phyloP scores from a whole-genome alignment of 2,329 filamentous ascomycete species.

The Stagonosporopsis chrysanthemi region DNA sequence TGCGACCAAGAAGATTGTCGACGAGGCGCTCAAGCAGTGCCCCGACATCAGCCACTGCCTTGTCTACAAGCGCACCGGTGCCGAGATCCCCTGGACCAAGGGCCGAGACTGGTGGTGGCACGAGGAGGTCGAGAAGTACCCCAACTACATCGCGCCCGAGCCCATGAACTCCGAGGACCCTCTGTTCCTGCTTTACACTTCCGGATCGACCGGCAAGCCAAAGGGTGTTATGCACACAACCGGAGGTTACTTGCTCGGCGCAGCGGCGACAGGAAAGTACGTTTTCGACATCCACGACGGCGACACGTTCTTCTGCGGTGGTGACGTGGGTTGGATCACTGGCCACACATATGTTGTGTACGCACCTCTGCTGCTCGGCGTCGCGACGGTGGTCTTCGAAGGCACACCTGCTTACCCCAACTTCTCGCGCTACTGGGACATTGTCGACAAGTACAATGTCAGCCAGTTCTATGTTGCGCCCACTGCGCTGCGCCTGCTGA shows the following conservation, averaged over 20 bases:
- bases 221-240: conserved; percentile 99
- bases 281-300: conserved; percentile 97
- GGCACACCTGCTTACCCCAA: conserved; percentile 96
- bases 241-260: conserved; percentile 91
- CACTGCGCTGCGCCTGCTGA: conserved; percentile 89
- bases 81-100: conserved; percentile 87
- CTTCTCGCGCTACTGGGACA: conserved; percentile 99
- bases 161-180: conserved; percentile 92
- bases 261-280: conserved; percentile 94
- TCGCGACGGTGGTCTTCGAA: conserved; percentile 95
- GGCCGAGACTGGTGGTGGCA: conserved; percentile 98
- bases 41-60: conserved; percentile 84
- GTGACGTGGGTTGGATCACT: conserved; percentile 98
- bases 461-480: conserved; percentile 99
- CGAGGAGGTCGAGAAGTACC: conserved; percentile 97
- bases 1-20: conserved; percentile 98
- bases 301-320: conserved; percentile 96
- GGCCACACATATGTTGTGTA: conserved; percentile 99
- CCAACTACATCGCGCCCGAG: conserved; percentile 88
- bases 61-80: conserved; percentile 94
- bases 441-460: conserved; percentile 92
- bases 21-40: conserved; percentile 96
- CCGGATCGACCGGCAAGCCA: conserved; percentile 96
- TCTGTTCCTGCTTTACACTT: conserved; percentile 96
- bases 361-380: conserved; percentile 88